Base-by-base conservation (phyloP, 2,329 filamentous ascomycete genomes). In the Penicillium psychrosexuale region DNA sequence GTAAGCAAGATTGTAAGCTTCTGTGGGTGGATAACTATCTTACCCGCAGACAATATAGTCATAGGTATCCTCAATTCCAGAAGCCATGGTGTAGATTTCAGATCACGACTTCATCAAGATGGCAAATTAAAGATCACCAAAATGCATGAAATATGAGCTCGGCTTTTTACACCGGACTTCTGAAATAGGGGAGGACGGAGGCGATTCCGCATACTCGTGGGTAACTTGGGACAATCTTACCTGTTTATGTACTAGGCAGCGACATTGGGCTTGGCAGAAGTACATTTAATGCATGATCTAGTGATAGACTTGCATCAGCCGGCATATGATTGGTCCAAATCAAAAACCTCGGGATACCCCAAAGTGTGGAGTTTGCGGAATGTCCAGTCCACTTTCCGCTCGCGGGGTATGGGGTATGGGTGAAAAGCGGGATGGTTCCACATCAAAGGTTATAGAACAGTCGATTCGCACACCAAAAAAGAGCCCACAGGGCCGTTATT, bases 11-110 rank as follows among this genome's bases (percentile, higher is more conserved):
- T 17, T 9, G 4, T 19, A 15, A 22, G 15, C 11, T 31, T 3
- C 3, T 13, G 3, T 4, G 1, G 11, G 8, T 33, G 12, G 39
- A 30, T 36, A 11, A 56, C 61, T 53, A 13, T 56, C 61, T 53
- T 52, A 69, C 67, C 67, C 67, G 53, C 68, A 70, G 33, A 70
- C 56, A 50, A 70, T 68, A 53, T 69, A 70, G 44, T 70, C 68
- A 42, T 63, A 70, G 1, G 51, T 53, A 37, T 54, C 51, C 5
- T 58, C 49, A 13, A 30, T 44, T 15, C 52, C 13, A 11, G 54
- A 54, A 51, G 54, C 47, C 64, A 66, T 66, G 12, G 22, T 60
- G 47, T 22, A 28, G 15, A 24, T n/a, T 42, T 1, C 8, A 37
- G 8, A 47, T 40, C 12, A 17, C 5, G 3, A 37, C 36, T 3